Evolutionary conservation across 495 filamentous ascomycete genomes (phyloP).

Genomic region (Lophiostoma macrostomum): DNA sequence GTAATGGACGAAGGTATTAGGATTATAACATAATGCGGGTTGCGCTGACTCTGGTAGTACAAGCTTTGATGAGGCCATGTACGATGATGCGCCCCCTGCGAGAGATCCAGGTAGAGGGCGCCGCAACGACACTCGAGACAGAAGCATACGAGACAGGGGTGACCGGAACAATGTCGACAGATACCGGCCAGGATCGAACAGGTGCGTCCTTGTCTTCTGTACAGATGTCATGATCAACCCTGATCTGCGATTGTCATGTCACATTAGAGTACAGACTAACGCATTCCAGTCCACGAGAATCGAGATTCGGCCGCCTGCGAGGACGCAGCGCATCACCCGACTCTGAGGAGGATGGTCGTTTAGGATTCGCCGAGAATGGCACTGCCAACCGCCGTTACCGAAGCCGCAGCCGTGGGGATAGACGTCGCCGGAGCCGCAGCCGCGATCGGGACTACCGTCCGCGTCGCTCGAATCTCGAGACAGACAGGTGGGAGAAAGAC

Average conservation of each 20-base stretch:
- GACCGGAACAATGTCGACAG: not conserved
- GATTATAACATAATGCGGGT: slow-evolving; percentile 13
- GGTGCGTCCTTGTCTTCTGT: not conserved
- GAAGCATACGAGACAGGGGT: not conserved
- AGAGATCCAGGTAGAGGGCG: not conserved
- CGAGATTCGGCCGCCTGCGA: slow-evolving; percentile 48
- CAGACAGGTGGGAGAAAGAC: not conserved
- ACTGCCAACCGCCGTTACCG: slow-evolving; percentile 17
- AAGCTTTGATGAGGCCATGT: slow-evolving; percentile 69
- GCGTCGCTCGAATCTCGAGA: slow-evolving; percentile 1
- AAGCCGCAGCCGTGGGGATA: slow-evolving; percentile 7
- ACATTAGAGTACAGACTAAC: slow-evolving; percentile 1
- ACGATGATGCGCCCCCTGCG: slow-evolving; percentile 62
- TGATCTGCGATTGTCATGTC: not conserved
- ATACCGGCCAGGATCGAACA: slow-evolving; percentile 2
- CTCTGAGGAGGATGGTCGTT: slow-evolving; percentile 59
- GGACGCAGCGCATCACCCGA: slow-evolving; percentile 71
- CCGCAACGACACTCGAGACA: not conserved
- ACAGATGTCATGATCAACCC: not conserved
- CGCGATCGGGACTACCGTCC: not conserved
- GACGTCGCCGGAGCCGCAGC: not conserved
- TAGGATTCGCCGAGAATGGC: slow-evolving; percentile 46
- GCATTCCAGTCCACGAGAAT: slow-evolving; percentile 4
- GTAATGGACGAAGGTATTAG: slow-evolving; percentile 57
- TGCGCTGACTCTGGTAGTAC: slow-evolving; percentile 51